A percentile compares a stretch with the other conserved stretches of the same genome.
These are phyloP conservation scores for Martiniozyma asiatica DNA, from an alignment of 1,139 yeast species.

Conservation along the genomic window DNA sequence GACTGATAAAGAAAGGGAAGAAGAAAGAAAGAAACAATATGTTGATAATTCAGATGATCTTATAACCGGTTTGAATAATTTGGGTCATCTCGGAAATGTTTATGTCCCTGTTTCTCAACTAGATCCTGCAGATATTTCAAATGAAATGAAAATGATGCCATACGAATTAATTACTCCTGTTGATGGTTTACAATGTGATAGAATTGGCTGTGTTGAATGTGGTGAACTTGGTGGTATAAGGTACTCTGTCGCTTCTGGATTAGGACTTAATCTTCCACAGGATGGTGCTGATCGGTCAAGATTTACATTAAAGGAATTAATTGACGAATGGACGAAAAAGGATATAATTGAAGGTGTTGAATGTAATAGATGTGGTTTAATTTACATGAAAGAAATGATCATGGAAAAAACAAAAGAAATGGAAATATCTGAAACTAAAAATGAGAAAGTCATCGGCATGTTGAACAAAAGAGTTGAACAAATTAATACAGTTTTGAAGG, in stretches of 20 bases:
- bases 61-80: slow-evolving; percentile 34
- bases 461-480: slow-evolving; percentile 40
- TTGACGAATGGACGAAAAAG: slow-evolving; percentile 64
- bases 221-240: slow-evolving; percentile 92
- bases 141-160: slow-evolving; percentile 34
- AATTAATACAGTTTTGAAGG: slow-evolving; percentile 45
- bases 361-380: slow-evolving; percentile 80
- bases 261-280: slow-evolving; percentile 54
- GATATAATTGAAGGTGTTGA: slow-evolving; percentile 88
- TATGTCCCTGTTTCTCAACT: slow-evolving; percentile 63
- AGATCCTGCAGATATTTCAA: slow-evolving; percentile 44
- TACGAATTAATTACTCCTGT: slow-evolving; percentile 69
- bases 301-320: slow-evolving; percentile 41
- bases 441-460: slow-evolving; percentile 26
- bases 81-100: slow-evolving; percentile 50
- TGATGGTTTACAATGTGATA: slow-evolving; percentile 75
- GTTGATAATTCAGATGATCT: slow-evolving; percentile 14
- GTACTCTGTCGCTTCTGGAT: slow-evolving; percentile 68
- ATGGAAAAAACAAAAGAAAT: slow-evolving; percentile 32
- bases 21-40: slow-evolving; percentile 14
- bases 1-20: slow-evolving; percentile 8
- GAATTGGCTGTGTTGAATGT: slow-evolving; percentile 81
- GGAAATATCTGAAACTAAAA: slow-evolving; percentile 19
- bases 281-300: slow-evolving; percentile 28
- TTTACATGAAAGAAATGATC: slow-evolving; percentile 45